Conservation (phyloP, 225 moss, liverwort and hornwort species). For the Marchantia polymorpha region DNA sequence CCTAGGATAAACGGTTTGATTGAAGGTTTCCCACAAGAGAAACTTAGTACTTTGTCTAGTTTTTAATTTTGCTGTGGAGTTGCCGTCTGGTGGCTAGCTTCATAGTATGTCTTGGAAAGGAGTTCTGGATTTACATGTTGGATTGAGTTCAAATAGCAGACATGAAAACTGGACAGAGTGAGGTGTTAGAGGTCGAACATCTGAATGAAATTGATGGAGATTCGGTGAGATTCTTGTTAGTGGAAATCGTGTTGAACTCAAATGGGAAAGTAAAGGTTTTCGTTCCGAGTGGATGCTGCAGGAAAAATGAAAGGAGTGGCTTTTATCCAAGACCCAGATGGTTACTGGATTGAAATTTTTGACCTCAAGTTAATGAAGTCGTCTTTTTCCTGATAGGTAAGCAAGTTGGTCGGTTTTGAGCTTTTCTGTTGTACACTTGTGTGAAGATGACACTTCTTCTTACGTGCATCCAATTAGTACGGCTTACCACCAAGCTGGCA, state of each 20-base stretch:
- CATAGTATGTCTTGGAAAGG: neutral
- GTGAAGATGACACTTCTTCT: no score
- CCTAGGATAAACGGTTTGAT: no score
- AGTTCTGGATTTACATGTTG: neutral
- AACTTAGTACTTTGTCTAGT: no score
- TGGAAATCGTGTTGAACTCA: neutral
- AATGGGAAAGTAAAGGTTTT: neutral
- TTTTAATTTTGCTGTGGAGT: no score
- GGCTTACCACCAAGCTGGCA: no score
- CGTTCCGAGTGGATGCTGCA: conserved; percentile 28
- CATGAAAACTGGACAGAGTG: neutral
- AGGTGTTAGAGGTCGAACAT: neutral
- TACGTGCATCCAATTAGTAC: no score
- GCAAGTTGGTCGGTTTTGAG: no score
- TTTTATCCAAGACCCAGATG: conserved; percentile 90
- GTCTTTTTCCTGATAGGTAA: neutral
- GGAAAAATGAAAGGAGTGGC: conserved; percentile 88
- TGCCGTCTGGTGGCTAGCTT: neutral
- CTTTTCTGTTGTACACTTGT: no score
- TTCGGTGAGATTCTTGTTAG: neutral
- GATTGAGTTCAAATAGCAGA: no score
- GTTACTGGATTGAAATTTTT: conserved; percentile 92
- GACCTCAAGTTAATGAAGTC: conserved; percentile 30
- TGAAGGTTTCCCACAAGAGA: no score
- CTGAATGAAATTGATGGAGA: neutral